phyloP scores from a whole-genome alignment of 2,329 filamentous ascomycete genomes.

The Rhexocercosporidium sp. region DNA sequence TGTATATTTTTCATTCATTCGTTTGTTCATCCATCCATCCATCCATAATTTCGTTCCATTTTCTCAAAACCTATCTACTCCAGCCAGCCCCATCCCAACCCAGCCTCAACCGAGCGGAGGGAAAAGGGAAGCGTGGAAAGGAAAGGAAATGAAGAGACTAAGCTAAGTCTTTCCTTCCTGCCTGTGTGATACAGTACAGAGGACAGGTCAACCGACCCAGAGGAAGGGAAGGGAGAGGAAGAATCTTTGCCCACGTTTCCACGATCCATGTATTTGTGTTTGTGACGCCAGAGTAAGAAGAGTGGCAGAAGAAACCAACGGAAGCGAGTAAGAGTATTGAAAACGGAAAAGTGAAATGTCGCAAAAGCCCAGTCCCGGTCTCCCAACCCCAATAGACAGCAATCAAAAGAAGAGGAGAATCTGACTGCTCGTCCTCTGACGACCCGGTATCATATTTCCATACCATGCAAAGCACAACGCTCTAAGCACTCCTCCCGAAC shows the following conservation, averaged over 20 bases:
- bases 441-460: constrained; percentile 11
- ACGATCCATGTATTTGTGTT: constrained; percentile 23
- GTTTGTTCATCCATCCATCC: background rate
- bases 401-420: constrained; percentile 7
- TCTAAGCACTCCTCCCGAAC: background rate
- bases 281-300: constrained; percentile 13
- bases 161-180: background rate
- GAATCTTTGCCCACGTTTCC: background rate
- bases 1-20: background rate
- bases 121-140: too few species aligned
- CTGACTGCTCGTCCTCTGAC: constrained; percentile 11
- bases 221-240: background rate
- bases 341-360: constrained; percentile 12
- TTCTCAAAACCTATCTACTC: background rate
- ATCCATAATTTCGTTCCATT: background rate
- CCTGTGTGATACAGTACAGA: background rate
- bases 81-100: background rate
- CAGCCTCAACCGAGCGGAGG: background rate
- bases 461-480: background rate
- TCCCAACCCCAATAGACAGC: constrained; percentile 17
- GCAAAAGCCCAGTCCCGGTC: constrained; percentile 18
- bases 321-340: constrained; percentile 1
- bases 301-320: background rate
- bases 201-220: background rate
- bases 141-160: too few species aligned